phyloP scores from a whole-genome alignment of 2,329 filamentous ascomycete genomes.

The Monosporascus ibericus region DNA sequence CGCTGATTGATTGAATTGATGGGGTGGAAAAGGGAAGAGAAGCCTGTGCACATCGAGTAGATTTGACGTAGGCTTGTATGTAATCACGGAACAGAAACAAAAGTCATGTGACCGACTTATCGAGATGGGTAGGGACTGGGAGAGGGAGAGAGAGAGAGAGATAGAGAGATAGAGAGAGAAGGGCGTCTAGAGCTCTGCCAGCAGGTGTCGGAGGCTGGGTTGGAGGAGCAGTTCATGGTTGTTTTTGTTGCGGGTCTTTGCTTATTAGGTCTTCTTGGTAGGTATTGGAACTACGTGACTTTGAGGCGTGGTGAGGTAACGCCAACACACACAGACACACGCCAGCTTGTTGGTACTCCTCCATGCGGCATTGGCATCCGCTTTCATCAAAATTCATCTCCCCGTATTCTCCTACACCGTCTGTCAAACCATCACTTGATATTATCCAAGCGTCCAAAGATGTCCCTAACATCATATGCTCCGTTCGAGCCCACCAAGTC shows the following conservation, averaged over 20 bases:
- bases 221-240: background rate
- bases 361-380: constrained; percentile 9
- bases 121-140: background rate
- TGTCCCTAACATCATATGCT: no score
- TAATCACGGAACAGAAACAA: background rate
- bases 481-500: no score
- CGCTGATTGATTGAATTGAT: constrained; percentile 2
- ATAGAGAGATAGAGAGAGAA: no score
- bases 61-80: constrained; percentile 1
- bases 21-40: constrained; percentile 14
- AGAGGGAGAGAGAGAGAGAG: background rate
- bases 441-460: no score
- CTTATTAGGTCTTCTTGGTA: constrained; percentile 1
- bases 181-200: background rate
- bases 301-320: constrained; percentile 14
- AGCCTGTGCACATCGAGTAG: constrained; percentile 14
- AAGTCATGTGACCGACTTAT: background rate
- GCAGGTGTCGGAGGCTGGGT: background rate
- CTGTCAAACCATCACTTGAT: background rate
- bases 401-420: background rate
- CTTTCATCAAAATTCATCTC: constrained; percentile 6
- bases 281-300: constrained; percentile 5
- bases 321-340: constrained; percentile 11
- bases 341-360: background rate
- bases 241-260: background rate